These are phyloP conservation scores for Huiozyma sinensis DNA, from an alignment of 805 yeast genomes.

Conservation along the genomic window DNA sequence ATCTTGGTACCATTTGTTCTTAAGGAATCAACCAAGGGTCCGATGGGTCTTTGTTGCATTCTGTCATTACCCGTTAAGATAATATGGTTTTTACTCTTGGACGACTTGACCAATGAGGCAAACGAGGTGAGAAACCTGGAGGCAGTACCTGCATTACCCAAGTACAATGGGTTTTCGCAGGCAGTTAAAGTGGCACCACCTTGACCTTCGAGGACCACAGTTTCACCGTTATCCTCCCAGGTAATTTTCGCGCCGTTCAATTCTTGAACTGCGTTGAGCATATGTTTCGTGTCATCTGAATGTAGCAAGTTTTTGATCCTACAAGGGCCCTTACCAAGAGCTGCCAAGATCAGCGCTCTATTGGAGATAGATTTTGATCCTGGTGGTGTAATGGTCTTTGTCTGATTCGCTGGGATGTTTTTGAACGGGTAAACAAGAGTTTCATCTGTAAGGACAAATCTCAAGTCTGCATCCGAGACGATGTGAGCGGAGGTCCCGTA, in stretches of 20 bases:
- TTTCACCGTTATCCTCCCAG: conserved; percentile 84
- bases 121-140: conserved; percentile 89
- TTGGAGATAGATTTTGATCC: conserved; percentile 97
- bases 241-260: conserved; percentile 73
- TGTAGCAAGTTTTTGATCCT: conserved; percentile 77
- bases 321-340: conserved; percentile 80
- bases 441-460: conserved; percentile 77
- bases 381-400: conserved; percentile 59
- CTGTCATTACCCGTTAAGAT: conserved; percentile 86
- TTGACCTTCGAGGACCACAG: conserved; percentile 73
- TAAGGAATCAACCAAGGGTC: conserved; percentile 89
- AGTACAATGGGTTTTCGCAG: conserved; percentile 56
- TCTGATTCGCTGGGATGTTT: conserved; percentile 19
- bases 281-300: conserved; percentile 92
- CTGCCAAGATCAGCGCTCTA: conserved; percentile 87
- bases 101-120: conserved; percentile 65
- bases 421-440: conserved; percentile 52
- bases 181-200: conserved; percentile 65
- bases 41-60: conserved; percentile 96
- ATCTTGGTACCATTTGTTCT: conserved; percentile 67
- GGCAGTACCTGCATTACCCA: conserved; percentile 98
- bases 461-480: conserved; percentile 70
- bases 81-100: conserved; percentile 35
- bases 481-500: conserved; percentile 80
- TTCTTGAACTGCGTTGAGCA: conserved; percentile 76